Percentiles rank a stretch among this genome's conserved stretches.
These are phyloP conservation scores for Peronospora farinosa DNA, from an alignment of 352 stramenopile species.

Conservation along the genomic window DNA sequence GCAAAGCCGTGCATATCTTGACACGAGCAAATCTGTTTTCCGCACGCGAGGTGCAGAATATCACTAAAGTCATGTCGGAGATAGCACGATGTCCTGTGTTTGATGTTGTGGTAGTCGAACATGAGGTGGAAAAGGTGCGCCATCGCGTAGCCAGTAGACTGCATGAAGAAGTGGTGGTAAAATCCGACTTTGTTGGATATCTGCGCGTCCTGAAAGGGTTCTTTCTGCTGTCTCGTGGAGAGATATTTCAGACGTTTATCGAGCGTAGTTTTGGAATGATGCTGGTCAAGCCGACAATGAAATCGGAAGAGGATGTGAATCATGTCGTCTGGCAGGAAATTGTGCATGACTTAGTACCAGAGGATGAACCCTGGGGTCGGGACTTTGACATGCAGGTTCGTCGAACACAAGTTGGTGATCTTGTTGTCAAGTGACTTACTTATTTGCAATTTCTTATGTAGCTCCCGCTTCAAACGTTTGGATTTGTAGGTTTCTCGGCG, in stretches of 20 bases:
- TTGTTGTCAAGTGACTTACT: conserved; percentile 1
- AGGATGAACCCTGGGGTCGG: conserved; percentile 34
- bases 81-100: conserved; percentile 37
- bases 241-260: conserved; percentile 71
- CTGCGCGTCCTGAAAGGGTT: conserved; percentile 55
- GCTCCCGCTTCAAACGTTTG: conserved; percentile 58
- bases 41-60: conserved; percentile 40
- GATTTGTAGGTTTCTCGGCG: conserved; percentile 36
- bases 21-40: conserved; percentile 41
- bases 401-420: background rate
- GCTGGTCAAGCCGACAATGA: conserved; percentile 36
- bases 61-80: conserved; percentile 34
- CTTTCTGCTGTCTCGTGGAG: conserved; percentile 59
- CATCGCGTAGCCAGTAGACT: conserved; percentile 44
- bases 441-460: conserved; percentile 10
- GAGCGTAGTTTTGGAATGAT: conserved; percentile 58
- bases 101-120: conserved; percentile 43
- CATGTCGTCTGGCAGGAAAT: conserved; percentile 49
- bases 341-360: conserved; percentile 43
- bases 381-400: conserved; percentile 45
- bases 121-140: conserved; percentile 53
- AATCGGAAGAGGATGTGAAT: conserved; percentile 63
- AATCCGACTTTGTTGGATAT: conserved; percentile 54
- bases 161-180: conserved; percentile 62
- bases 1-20: conserved; percentile 57